Conservation (phyloP, 1,139 yeast species). For the Pneumocystis jirovecii region DNA sequence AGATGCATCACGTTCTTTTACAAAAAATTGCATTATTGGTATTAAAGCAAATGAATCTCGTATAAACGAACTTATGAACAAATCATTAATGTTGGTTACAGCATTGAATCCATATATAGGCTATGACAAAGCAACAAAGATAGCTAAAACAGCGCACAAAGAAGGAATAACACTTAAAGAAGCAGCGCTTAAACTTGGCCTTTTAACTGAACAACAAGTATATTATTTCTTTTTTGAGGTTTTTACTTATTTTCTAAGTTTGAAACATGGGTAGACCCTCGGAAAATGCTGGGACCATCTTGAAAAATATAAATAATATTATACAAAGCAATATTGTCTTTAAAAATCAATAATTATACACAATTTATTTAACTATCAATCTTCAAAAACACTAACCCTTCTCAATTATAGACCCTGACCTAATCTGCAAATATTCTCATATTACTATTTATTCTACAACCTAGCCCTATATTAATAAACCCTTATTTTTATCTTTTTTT, state of each 20-base stretch:
- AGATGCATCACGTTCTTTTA: constrained; percentile 80
- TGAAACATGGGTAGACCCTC: constrained; percentile 92
- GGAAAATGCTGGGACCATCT: constrained; percentile 84
- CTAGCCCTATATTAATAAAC: neutral
- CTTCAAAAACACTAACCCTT: neutral
- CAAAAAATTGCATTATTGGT: constrained; percentile 89
- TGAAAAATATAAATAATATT: constrained; percentile 9
- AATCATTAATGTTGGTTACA: constrained; percentile 93
- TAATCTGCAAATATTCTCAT: neutral
- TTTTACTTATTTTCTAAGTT: constrained; percentile 25
- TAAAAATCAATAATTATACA: no score
- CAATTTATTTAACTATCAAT: no score
- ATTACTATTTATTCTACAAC: neutral
- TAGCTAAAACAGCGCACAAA: constrained; percentile 96
- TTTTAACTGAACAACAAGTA: constrained; percentile 49
- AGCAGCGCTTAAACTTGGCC: constrained; percentile 82
- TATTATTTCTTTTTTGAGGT: neutral
- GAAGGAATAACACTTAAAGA: constrained; percentile 91
- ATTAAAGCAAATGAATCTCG: constrained; percentile 77
- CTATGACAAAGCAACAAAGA: constrained; percentile 91
- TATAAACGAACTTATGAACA: constrained; percentile 74
- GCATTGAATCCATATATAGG: constrained; percentile 98
- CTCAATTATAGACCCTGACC: neutral
- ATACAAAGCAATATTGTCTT: neutral
- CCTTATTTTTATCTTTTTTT: neutral